Conservation (phyloP, 768 basidiomycete species). For the Psilocybe subaeruginosa region DNA sequence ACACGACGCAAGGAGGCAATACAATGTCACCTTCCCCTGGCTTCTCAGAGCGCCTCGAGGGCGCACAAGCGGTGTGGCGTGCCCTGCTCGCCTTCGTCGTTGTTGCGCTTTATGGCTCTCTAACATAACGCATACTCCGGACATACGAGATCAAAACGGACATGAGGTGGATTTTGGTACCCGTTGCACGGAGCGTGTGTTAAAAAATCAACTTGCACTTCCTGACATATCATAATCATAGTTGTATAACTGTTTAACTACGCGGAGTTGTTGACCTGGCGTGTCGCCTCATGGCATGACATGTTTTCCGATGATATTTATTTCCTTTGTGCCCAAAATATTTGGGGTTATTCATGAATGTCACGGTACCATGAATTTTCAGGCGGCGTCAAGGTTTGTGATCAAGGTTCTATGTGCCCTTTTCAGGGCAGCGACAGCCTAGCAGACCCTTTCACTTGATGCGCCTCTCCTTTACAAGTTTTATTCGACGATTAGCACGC, state of each 20-base stretch:
- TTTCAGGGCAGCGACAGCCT: slow-evolving; percentile 3
- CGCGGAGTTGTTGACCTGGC: slow-evolving; percentile 8
- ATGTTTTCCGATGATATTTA: slow-evolving; percentile 8
- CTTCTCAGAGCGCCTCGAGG: slow-evolving; percentile 5
- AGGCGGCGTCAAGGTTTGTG: background rate
- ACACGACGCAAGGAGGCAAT: slow-evolving; percentile 6
- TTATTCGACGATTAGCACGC: too few relatives aligned
- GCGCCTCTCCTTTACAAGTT: background rate
- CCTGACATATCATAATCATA: slow-evolving; percentile 10
- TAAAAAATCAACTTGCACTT: background rate
- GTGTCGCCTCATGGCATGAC: slow-evolving; percentile 11
- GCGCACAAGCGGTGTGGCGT: slow-evolving; percentile 11
- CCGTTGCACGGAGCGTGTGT: slow-evolving; percentile 2
- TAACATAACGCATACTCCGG: slow-evolving; percentile 3
- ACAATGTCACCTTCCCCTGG: slow-evolving; percentile 1
- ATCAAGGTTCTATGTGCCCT: background rate
- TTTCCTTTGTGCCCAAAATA: slow-evolving; percentile 11
- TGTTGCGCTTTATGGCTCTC: slow-evolving; percentile 8
- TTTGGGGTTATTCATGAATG: slow-evolving; percentile 4
- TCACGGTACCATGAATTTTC: slow-evolving; percentile 7
- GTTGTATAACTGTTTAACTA: slow-evolving; percentile 2
- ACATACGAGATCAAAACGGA: slow-evolving; percentile 12
- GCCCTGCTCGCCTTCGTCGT: slow-evolving; percentile 4
- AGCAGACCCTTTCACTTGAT: slow-evolving; percentile 6
- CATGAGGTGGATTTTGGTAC: slow-evolving; percentile 16